Conservation (phyloP, 2,329 filamentous ascomycete species). For the Colletotrichum sojae region DNA sequence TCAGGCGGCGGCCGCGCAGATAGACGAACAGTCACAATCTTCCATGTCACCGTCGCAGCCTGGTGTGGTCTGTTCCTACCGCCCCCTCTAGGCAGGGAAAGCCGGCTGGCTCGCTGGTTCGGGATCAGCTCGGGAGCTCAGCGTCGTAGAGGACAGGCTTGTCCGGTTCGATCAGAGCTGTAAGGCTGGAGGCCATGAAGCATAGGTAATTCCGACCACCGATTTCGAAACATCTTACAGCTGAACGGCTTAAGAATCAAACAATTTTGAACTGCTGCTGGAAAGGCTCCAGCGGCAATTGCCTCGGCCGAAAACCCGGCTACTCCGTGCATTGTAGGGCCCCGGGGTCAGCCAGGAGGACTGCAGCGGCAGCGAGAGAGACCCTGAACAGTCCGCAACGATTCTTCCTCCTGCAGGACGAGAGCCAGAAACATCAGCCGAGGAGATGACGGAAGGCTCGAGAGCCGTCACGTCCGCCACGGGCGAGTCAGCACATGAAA, state of each 20-base stretch:
- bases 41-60: conserved; percentile 9
- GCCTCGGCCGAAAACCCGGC: no score
- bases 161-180: no score
- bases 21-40: neutral
- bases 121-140: no score
- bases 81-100: neutral
- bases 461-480: conserved; percentile 23
- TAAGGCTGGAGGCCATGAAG: no score
- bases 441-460: conserved; percentile 19
- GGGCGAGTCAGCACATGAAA: conserved; percentile 30
- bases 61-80: conserved; percentile 8
- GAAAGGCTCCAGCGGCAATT: neutral
- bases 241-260: no score
- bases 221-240: no score
- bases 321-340: no score
- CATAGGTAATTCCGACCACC: no score
- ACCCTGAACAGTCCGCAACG: conserved; percentile 29
- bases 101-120: neutral
- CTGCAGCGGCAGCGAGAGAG: neutral
- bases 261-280: no score
- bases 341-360: neutral
- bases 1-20: neutral
- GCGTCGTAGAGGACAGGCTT: no score
- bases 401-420: conserved; percentile 7
- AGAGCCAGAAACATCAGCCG: conserved; percentile 26